Evolutionary conservation across 305 asterid genomes (phyloP).

Genomic region (Fraxinus albicans): DNA sequence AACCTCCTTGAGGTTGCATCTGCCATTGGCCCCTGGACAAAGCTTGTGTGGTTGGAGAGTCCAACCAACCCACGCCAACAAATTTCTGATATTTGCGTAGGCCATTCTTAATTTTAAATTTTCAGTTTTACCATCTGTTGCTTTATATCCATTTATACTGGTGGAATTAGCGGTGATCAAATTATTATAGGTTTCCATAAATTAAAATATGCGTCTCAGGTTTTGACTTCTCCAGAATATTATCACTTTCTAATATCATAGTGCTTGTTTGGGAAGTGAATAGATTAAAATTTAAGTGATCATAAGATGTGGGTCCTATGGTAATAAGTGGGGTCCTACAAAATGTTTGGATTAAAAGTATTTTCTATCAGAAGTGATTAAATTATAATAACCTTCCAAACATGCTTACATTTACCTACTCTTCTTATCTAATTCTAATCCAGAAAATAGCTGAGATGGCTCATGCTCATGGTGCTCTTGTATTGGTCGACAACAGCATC

Average conservation of each 20-base stretch:
- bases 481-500: constrained; percentile 90
- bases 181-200: background rate
- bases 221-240: background rate
- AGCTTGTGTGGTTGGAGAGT: constrained; percentile 95
- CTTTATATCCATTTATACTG: background rate
- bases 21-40: constrained; percentile 61
- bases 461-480: constrained; percentile 76
- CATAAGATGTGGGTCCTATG: background rate
- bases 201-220: background rate
- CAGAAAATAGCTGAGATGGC: constrained; percentile 87
- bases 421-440: constrained; percentile 20
- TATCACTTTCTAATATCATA: background rate
- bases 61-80: constrained; percentile 92
- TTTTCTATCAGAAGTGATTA: background rate
- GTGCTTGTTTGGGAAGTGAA: background rate
- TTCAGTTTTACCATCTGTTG: background rate
- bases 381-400: background rate
- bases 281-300: background rate
- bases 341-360: background rate
- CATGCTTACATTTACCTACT: background rate
- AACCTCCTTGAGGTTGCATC: constrained; percentile 68
- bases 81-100: constrained; percentile 75
- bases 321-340: background rate
- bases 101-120: constrained; percentile 20
- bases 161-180: background rate